phyloP scores from a whole-genome alignment of 208 protist genomes.

The Trypanosomatidae sp. region DNA sequence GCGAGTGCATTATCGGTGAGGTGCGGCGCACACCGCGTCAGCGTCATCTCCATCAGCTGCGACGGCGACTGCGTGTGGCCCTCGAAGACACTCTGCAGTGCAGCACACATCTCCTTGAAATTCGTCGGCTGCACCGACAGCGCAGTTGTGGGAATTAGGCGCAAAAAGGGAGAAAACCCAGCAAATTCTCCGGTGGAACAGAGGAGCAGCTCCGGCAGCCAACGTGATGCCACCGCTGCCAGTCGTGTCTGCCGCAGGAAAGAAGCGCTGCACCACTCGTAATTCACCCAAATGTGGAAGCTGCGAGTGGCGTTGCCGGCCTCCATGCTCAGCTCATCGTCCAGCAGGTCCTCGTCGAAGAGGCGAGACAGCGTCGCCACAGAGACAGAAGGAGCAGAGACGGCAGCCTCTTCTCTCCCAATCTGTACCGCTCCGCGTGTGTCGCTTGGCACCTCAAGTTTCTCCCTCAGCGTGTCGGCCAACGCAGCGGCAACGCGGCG shows the following conservation, averaged over 20 bases:
- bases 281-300: constrained; percentile 62
- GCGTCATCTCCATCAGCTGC: constrained; percentile 27
- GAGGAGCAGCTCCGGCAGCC: not conserved
- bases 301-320: constrained; percentile 57
- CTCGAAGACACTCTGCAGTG: constrained; percentile 36
- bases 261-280: constrained; percentile 66
- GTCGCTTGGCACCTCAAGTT: constrained; percentile 8
- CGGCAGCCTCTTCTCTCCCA: not conserved
- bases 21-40: constrained; percentile 21
- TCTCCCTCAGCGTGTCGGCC: constrained; percentile 12
- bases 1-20: constrained; percentile 36
- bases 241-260: constrained; percentile 53
- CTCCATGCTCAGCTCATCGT: constrained; percentile 25
- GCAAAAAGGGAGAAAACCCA: too few species aligned
- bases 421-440: not conserved
- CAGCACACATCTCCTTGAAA: constrained; percentile 15
- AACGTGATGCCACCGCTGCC: not conserved
- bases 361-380: constrained; percentile 17
- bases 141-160: not conserved
- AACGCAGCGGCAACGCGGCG: not conserved
- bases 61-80: constrained; percentile 21
- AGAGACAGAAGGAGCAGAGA: not conserved
- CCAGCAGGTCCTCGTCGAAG: constrained; percentile 22
- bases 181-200: not conserved
- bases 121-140: constrained; percentile 7